These are phyloP conservation scores for Croton laevigatus DNA, from an alignment of 441 rosid species.

Conservation along the genomic window DNA sequence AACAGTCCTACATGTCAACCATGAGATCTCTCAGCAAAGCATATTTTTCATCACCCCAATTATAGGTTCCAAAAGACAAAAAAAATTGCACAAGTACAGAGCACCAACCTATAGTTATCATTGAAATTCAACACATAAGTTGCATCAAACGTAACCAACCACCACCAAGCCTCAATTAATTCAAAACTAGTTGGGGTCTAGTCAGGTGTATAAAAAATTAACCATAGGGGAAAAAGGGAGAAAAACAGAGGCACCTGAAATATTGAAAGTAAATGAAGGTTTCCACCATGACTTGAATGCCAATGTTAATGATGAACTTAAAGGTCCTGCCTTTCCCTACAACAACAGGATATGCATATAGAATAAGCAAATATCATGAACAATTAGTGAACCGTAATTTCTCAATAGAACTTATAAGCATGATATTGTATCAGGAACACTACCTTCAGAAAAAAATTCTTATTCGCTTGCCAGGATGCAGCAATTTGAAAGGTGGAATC, in stretches of 20 bases:
- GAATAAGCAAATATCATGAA: neutral
- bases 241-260: conserved; percentile 50
- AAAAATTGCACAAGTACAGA: neutral
- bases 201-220: neutral
- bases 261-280: conserved; percentile 79
- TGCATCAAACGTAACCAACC: too few relatives aligned
- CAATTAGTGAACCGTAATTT: neutral
- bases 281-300: conserved; percentile 99
- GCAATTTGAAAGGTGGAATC: conserved; percentile 87
- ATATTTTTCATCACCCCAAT: neutral
- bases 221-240: neutral
- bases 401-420: neutral
- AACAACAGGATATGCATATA: conserved; percentile 9
- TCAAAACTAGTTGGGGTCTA: too few relatives aligned
- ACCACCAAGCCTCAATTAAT: too few relatives aligned
- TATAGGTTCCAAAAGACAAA: neutral
- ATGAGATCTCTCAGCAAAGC: neutral
- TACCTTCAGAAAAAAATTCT: conserved; percentile 88
- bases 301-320: conserved; percentile 66
- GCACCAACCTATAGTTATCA: neutral
- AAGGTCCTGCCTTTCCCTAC: conserved; percentile 89
- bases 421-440: conserved; percentile 6
- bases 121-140: too few relatives aligned
- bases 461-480: conserved; percentile 98
- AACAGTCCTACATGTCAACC: neutral